Percentiles rank a stretch among this genome's conserved stretches.
Conservation (phyloP, 768 basidiomycete species). For the Boletus sp. region DNA sequence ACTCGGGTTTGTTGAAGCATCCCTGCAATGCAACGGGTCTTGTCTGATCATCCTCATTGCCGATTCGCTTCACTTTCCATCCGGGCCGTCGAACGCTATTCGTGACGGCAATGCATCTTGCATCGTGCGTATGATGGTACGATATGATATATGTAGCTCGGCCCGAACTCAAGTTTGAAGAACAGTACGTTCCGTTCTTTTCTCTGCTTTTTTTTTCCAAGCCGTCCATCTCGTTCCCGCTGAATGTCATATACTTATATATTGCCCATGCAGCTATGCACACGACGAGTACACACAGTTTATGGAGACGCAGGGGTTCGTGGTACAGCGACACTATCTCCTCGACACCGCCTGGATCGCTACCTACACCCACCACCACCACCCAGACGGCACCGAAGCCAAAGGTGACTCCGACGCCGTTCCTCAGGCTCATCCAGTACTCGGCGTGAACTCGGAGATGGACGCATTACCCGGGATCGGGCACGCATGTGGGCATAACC, state of each 20-base stretch:
- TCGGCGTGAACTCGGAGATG: slow-evolving; percentile 83
- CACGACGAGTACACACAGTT: slow-evolving; percentile 69
- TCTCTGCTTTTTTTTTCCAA: too few relatives aligned
- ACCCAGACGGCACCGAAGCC: not conserved
- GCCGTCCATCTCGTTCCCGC: too few relatives aligned
- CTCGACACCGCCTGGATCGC: slow-evolving; percentile 78
- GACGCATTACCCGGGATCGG: slow-evolving; percentile 57
- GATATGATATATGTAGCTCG: slow-evolving; percentile 41
- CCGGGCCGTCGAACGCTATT: not conserved
- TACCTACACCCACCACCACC: slow-evolving; percentile 43
- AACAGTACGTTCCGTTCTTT: slow-evolving; percentile 35
- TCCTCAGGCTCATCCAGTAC: not conserved
- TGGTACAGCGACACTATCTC: slow-evolving; percentile 56
- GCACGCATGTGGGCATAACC: slow-evolving; percentile 78
- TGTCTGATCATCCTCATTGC: not conserved
- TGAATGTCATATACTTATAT: too few relatives aligned
- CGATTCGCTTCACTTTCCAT: not conserved
- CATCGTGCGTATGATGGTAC: not conserved
- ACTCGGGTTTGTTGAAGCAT: not conserved
- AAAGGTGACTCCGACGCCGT: not conserved
- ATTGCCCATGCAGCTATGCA: slow-evolving; percentile 37
- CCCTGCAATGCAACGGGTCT: not conserved
- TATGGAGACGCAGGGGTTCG: slow-evolving; percentile 63
- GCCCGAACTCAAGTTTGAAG: slow-evolving; percentile 67
- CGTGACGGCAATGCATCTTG: too few relatives aligned